Evolutionary conservation across 345 rosid species (phyloP).

Genomic region (Erodium maritimum): DNA sequence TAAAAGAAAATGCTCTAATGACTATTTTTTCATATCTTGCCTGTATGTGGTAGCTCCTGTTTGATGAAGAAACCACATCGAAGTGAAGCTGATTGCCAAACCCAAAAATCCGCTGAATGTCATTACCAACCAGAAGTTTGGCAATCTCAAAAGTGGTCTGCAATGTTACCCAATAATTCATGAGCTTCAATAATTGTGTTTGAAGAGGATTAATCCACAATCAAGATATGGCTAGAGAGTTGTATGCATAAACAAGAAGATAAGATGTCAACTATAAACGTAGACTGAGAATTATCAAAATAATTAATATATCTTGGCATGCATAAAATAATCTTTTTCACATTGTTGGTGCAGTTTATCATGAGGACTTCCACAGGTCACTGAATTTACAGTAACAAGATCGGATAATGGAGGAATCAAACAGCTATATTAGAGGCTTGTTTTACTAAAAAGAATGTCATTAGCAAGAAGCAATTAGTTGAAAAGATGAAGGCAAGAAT

Average conservation of each 20-base stretch:
- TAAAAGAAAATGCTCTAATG: not conserved
- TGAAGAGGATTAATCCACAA: too few relatives aligned
- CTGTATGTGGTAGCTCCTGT: constrained; percentile 98
- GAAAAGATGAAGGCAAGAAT: not conserved
- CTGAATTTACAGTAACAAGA: not conserved
- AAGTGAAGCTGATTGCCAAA: constrained; percentile 92
- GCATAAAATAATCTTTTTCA: too few relatives aligned
- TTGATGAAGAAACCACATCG: constrained; percentile 99
- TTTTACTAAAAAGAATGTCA: not conserved
- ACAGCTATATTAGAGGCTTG: not conserved
- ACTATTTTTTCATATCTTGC: constrained; percentile 25
- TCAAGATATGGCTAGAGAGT: too few relatives aligned
- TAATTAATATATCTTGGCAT: too few relatives aligned
- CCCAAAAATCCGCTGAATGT: constrained; percentile 91
- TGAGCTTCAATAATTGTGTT: not conserved
- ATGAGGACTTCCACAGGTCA: too few relatives aligned
- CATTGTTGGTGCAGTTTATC: too few relatives aligned
- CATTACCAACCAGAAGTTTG: constrained; percentile 77
- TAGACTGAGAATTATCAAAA: too few relatives aligned
- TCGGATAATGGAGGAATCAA: not conserved
- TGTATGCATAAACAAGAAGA: too few relatives aligned
- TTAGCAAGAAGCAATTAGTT: not conserved
- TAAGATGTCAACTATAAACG: too few relatives aligned
- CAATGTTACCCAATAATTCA: not conserved
- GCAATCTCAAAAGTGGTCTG: constrained; percentile 82